Evolutionary conservation across 1,284 basidiomycete species (phyloP), one percentile per base, ranked within the genome.

Genomic region (Naganishia cerealis): DNA sequence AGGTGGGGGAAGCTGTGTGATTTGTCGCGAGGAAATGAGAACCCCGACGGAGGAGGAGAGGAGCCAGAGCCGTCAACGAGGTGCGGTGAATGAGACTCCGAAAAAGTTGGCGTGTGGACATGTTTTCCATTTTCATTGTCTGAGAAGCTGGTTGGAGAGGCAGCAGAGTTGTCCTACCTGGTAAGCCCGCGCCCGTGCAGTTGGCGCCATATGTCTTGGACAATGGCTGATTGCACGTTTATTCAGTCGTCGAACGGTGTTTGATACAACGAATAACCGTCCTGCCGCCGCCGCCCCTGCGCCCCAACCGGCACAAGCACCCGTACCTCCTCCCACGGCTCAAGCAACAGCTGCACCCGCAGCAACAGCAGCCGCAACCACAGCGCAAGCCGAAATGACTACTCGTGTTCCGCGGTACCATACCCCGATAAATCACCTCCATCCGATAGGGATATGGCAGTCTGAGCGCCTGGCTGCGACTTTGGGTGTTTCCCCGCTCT

Each of bases 11-110:
- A 98, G 94, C 2, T 99, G 96, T 77, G 98, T 99, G 76, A 98
- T 99, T 73, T 98, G 96, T 77, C 86, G 96, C n/a, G 95, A 99
- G 80, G 95, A 99, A 77, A 94, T 99, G 92, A 80, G 86, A 43
- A 78, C 75, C 58, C 73, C 73, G 67, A 76, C 76, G 67, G 68
- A 56, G 46, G 57, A 36, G 24, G 54, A 61, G 21, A 58, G 24
- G 40, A 54, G 46, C 7, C 24, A 65, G 74, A 67, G 0, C 76
- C 77, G 38, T 6, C 24, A 16, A 54, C 55, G 52, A 52, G 76
- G 89, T 89, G 67, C 92, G 90, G 1, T 92, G 24, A 98, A 98
- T 75, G 91, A 91, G 68, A 95, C 93, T 8, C 95, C 95, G 4
- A 99, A 98, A 82, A 95, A 93, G 78, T 84, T 99, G 15, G 90